Base-by-base conservation (phyloP, 768 basidiomycete species). In the Lentinula aciculospora region DNA sequence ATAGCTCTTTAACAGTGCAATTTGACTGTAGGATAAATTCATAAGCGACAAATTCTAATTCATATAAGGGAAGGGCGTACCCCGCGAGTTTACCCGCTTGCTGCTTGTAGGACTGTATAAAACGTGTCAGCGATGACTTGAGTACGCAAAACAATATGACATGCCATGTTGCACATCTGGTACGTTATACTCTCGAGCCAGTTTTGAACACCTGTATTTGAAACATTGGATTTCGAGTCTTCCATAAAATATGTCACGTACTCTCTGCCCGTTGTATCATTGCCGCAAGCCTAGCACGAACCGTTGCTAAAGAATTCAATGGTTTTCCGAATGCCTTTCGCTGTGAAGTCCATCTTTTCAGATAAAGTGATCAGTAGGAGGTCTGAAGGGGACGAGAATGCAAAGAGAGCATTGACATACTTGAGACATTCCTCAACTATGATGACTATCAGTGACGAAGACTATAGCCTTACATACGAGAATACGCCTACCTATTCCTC, bases 311-410 rank as follows among this genome's bases (percentile, higher is more conserved):
- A 2, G 88, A 83, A 62, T 84, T 81, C 40, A 96, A 76, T 1
- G 86, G 89, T 70, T 92, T 94, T 49, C 94, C 94, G 64, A 97
- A 96, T 17, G 90, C 93, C 66, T 89, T 88, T 55, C 95, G 83
- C 66, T 97, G 92, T 57, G 76, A 83, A 4, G 83, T 80, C 95
- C 95, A 98, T 69, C 85, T 89, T 56, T n/a, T n/a, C n/a, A n/a
- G n/a, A n/a, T n/a, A 39, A 39, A 5, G 40, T 7, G 13, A 17
- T n/a, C 21, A 45, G 60, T 17, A 29, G 55, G 21, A 40, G 12
- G 42, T 28, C 29, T 45, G 23, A 45, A 42, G 27, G 23, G 56
- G n/a, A 47, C 15, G 5, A 3, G 42, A 58, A 21, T 32, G 60
- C 45, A 48, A 21, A 57, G 29, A 28, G 9, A 13, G 8, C 37